A percentile compares a stretch with the other conserved stretches of the same genome.
phyloP scores from a whole-genome alignment of 1,284 basidiomycete genomes.

The Apiotrichum veenhuisii region DNA sequence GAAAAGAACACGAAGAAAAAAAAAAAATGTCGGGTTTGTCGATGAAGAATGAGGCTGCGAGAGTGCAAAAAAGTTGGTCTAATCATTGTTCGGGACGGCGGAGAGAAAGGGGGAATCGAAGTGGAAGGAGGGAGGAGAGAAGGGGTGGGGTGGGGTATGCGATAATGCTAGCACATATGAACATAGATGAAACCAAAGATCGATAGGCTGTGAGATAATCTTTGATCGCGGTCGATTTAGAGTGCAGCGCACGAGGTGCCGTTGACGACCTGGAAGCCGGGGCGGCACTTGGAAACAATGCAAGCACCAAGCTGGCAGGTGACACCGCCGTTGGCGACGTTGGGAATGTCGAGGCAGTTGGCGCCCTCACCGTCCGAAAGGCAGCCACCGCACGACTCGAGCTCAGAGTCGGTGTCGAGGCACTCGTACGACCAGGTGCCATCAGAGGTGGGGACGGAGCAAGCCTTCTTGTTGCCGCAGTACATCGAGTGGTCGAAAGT shows the following conservation, averaged over 20 bases:
- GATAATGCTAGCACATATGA: too few species aligned
- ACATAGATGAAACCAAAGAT: too few species aligned
- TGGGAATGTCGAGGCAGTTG: constrained; percentile 62
- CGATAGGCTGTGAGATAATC: too few species aligned
- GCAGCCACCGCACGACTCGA: constrained; percentile 67
- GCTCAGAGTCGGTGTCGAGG: constrained; percentile 46
- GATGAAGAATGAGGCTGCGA: too few species aligned
- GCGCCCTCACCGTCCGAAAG: constrained; percentile 59
- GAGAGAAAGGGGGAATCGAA: too few species aligned
- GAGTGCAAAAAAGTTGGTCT: too few species aligned
- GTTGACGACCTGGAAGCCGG: constrained; percentile 56
- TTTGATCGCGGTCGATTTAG: constrained; percentile 34
- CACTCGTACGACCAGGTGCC: constrained; percentile 48
- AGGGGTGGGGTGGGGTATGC: too few species aligned
- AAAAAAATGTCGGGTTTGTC: too few species aligned
- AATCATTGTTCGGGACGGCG: too few species aligned
- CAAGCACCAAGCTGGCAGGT: constrained; percentile 62
- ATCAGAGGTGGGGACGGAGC: constrained; percentile 24
- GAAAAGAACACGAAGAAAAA: too few species aligned
- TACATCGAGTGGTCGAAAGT: background rate
- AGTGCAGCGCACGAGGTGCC: constrained; percentile 57
- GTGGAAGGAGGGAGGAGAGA: too few species aligned
- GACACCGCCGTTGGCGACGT: constrained; percentile 61
- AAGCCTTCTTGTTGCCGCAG: constrained; percentile 25
- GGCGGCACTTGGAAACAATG: constrained; percentile 61